phyloP scores from a whole-genome alignment of 2,329 filamentous ascomycete genomes.

The Ophiosphaerella herpotricha region DNA sequence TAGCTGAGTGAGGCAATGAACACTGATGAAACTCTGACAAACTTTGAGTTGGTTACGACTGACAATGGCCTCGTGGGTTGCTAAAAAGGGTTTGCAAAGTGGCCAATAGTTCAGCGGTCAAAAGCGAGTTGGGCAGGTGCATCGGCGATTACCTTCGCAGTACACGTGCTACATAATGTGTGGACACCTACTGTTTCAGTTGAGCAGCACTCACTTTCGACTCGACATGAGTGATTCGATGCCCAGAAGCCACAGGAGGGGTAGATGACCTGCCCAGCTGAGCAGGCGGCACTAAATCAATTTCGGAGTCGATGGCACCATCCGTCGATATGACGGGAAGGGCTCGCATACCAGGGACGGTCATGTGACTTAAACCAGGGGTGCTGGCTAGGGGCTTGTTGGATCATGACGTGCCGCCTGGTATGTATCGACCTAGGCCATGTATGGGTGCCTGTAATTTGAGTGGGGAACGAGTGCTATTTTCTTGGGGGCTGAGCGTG shows the following conservation, averaged over 20 bases:
- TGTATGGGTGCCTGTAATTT: neutral
- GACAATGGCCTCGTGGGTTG: neutral
- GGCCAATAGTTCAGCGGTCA: slow-evolving; percentile 2
- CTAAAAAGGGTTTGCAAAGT: slow-evolving; percentile 4
- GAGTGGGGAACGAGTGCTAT: neutral
- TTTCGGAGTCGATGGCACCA: neutral
- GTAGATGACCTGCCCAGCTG: slow-evolving; percentile 5
- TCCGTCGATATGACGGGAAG: slow-evolving; percentile 5
- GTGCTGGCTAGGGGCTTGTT: neutral
- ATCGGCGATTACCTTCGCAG: slow-evolving; percentile 6
- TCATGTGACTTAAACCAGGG: slow-evolving; percentile 9
- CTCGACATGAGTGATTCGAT: slow-evolving; percentile 1
- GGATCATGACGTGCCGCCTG: neutral
- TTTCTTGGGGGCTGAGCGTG: slow-evolving; percentile 9
- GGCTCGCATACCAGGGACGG: slow-evolving; percentile 16
- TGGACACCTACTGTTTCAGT: slow-evolving; percentile 17
- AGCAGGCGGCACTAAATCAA: slow-evolving; percentile 2
- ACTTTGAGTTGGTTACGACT: neutral
- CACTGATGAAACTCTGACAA: slow-evolving; percentile 3
- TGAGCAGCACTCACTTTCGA: slow-evolving; percentile 7
- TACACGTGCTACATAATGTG: slow-evolving; percentile 1
- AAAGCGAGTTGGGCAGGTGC: slow-evolving; percentile 1
- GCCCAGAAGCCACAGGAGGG: slow-evolving; percentile 4
- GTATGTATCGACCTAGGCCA: neutral
- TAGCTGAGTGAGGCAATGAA: slow-evolving; percentile 8